Base-by-base conservation (phyloP, 2,329 filamentous ascomycete genomes). In the Sporothrix sp. region DNA sequence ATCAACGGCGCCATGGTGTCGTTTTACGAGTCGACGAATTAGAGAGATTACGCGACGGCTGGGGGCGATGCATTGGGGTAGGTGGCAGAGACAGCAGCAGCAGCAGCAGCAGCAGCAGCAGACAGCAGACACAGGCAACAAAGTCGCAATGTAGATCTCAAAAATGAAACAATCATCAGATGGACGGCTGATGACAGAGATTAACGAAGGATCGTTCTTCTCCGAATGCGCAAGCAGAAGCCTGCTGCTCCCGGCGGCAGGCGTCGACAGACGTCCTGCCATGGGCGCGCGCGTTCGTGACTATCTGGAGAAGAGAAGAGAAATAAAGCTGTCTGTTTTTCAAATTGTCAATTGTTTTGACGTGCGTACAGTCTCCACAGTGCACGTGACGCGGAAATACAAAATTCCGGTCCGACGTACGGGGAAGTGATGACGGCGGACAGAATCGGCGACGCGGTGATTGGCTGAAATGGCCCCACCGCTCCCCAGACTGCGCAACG, bases 191-290 rank as follows among this genome's bases (percentile, higher is more conserved):
- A 59, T 68, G 71, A 66, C 71, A 60, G 73, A 71, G 73, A 76
- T 76, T 76, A 76, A 76, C 72, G 72, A 75, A 67, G 71, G 73
- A 75, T 73, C 71, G 56, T 63, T 72, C 59, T 65, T 75, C 72
- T 75, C 60, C 66, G 66, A 71, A 58, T 59, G 59, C 51, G 55
- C 53, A 52, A 42, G 39, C 52, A 54, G 52, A 37, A 37, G 6
- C 30, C 43, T 14, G 16, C 39, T 45, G 42, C n/a, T n/a, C n/a
- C 32, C 42, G 30, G 36, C 45, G 45, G n/a, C 51, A 49, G 46
- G 42, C 14, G 33, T 53, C 52, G 38, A 47, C 23, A 38, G 25
- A 18, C n/a, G 11, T 33, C 44, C 20, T 32, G 20, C 50, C 46
- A 25, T 42, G 54, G 37, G 38, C 61, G 56, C 58, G 65, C 30